Percentiles rank a stretch among this genome's conserved stretches.
These are phyloP conservation scores for bread wheat (Triticum aestivum) DNA, from an alignment of 176 grass and related monocot species.

Conservation along the genomic window DNA sequence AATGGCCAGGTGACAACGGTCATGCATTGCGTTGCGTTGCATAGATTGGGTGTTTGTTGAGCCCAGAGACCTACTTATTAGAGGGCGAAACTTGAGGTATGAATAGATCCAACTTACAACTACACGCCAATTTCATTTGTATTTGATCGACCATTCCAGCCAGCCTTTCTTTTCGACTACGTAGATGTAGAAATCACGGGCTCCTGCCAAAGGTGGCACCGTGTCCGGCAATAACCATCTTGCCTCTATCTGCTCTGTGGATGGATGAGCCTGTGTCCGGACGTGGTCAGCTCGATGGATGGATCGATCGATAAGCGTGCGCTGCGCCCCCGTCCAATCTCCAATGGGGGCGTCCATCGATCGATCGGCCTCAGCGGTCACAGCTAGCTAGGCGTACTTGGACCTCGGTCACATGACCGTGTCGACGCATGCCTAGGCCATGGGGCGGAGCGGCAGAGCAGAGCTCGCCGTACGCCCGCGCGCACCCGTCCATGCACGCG, in stretches of 20 bases:
- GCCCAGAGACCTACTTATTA: too few relatives aligned
- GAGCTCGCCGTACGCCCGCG: neutral
- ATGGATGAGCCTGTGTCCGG: neutral
- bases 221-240: neutral
- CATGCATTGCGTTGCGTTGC: too few relatives aligned
- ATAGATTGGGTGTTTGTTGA: too few relatives aligned
- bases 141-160: neutral
- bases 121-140: too few relatives aligned
- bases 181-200: neutral
- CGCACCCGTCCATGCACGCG: neutral
- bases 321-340: neutral
- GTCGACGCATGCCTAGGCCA: slow-evolving; percentile 6
- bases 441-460: neutral
- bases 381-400: neutral
- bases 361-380: neutral
- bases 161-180: neutral
- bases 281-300: neutral
- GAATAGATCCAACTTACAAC: neutral
- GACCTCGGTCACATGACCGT: slow-evolving; percentile 10
- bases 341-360: neutral
- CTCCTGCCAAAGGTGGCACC: neutral
- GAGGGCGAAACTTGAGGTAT: too few relatives aligned
- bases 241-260: neutral
- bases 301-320: neutral
- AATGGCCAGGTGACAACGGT: neutral